Evolutionary conservation across 345 rosid genomes (phyloP), one percentile per base, ranked within the genome.

Genomic region (Gossypium longicalyx): DNA sequence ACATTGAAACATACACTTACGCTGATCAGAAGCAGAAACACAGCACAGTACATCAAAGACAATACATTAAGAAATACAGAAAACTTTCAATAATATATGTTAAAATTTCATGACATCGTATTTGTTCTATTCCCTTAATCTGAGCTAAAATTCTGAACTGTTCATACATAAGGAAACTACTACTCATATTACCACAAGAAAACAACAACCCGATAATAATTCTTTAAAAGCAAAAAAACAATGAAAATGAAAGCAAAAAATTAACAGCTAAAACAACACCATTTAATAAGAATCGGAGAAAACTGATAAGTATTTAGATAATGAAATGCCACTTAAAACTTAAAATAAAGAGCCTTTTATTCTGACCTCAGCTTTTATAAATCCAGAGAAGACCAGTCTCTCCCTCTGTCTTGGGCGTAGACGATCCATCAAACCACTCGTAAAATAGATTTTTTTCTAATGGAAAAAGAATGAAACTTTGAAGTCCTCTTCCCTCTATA

Each of bases 341-440:
- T 34, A 47, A 20, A 67, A 67, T 25, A 22, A 23, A 67, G 2
- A 48, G 17, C 15, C 23, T 22, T 12, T 45, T 58, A 22, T 58
- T 5, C 12, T 47, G 2, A 67, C 71, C 71, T 67, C 71, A 48
- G 56, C 20, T 47, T 23, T 48, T 13, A 20, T 67, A 67, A 67
- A 67, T 48, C 71, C 71, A 47, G 71, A 67, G 56, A 67, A 67
- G 56, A 15, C 38, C 20, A 15, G 57, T 13, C 20, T 67, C 11
- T 61, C 43, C 34, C 19, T 61, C 43, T 67, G 54, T 67, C 71
- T 67, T 15, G 57, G 54, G 56, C 71, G 71, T 2, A 47, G 56
- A 48, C 56, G 41, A 48, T 47, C 71, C 71, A 67, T 67, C 56
- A 47, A 67, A 48, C 71, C 71, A 47, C 56, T 48, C 20, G 56